Evolutionary conservation across 805 yeast genomes (phyloP).

Genomic region (Candida stauntonica): DNA sequence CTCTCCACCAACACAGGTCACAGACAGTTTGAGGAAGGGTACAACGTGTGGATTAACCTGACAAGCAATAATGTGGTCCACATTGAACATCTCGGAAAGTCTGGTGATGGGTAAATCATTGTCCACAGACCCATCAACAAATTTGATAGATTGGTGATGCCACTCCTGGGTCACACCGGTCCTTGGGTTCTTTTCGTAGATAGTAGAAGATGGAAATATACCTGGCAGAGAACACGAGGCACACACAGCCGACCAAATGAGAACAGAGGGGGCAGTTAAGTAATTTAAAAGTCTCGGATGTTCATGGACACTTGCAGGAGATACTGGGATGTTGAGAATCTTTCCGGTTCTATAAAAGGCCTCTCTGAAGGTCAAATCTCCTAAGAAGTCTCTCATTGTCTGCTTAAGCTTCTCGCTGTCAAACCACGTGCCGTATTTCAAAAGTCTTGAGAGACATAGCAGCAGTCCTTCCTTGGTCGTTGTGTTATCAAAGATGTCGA

Average conservation of each 20-base stretch:
- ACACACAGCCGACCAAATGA: slow-evolving; percentile 86
- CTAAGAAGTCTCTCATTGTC: slow-evolving; percentile 76
- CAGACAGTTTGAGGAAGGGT: slow-evolving; percentile 70
- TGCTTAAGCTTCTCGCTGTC: slow-evolving; percentile 66
- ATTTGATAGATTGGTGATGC: slow-evolving; percentile 72
- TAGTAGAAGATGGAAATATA: slow-evolving; percentile 78
- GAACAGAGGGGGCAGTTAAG: slow-evolving; percentile 74
- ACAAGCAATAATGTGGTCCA: slow-evolving; percentile 94
- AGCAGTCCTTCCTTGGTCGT: slow-evolving; percentile 39
- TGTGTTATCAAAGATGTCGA: slow-evolving; percentile 45
- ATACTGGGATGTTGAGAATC: slow-evolving; percentile 89
- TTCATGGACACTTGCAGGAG: slow-evolving; percentile 87
- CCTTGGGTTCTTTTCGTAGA: slow-evolving; percentile 74
- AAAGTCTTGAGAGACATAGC: slow-evolving; percentile 50
- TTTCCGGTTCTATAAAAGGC: slow-evolving; percentile 93
- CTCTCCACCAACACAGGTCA: slow-evolving; percentile 66
- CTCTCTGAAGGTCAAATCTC: slow-evolving; percentile 89
- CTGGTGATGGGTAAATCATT: slow-evolving; percentile 89
- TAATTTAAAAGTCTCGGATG: slow-evolving; percentile 81
- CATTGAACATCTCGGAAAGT: slow-evolving; percentile 93
- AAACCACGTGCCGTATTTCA: slow-evolving; percentile 87
- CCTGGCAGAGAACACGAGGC: slow-evolving; percentile 95
- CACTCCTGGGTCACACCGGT: slow-evolving; percentile 77
- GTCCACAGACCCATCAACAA: slow-evolving; percentile 95
- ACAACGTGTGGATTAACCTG: slow-evolving; percentile 97